Base-by-base conservation (phyloP, 2,329 filamentous ascomycete species). In the Penicillium sp. region DNA sequence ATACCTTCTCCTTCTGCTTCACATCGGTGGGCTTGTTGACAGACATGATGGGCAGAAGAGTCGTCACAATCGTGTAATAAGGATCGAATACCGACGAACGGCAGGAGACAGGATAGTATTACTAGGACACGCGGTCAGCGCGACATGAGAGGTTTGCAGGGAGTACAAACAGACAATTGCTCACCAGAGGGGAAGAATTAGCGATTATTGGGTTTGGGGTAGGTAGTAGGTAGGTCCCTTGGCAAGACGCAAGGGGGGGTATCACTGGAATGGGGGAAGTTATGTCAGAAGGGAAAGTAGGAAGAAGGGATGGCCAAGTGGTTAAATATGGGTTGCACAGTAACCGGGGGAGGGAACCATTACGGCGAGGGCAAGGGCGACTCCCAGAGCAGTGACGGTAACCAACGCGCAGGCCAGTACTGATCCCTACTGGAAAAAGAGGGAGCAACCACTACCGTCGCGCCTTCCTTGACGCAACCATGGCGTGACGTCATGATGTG, bases 11-110 rank as follows among this genome's bases (percentile, higher is more conserved):
- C 82, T 92, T 93, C 72, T 83, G 74, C 78, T 88, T 86, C 55
- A 81, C 66, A 73, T 94, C 82, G 56, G 84, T 87, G 26, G 90
- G 90, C 63, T 81, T 84, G 74, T 94, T 92, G 67, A 93, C 88
- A 49, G 68, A 58, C 69, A 71, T 71, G 58, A 54, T 66, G 60
- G 39, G 44, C 36, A 48, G 17, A 21, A 21, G 24, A 17, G 37
- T 26, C 39, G 47, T 54, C 29, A 44, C 47, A 51, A 48, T 52
- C 44, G 47, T 50, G 37, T 39, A 41, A 21, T 27, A 21, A 46
- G 39, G 26, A 43, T 17, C 33, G 26, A 32, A 43, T 17, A 36
- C 34, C 26, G 40, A 18, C 17, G 41, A 17, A 41, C 24, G 15
- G 24, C 39, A 45, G 33, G 15, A 18, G 45, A 29, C 29, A 36